Conservation (phyloP, 2,329 filamentous ascomycete species). For the Lasiodiplodia sp. region DNA sequence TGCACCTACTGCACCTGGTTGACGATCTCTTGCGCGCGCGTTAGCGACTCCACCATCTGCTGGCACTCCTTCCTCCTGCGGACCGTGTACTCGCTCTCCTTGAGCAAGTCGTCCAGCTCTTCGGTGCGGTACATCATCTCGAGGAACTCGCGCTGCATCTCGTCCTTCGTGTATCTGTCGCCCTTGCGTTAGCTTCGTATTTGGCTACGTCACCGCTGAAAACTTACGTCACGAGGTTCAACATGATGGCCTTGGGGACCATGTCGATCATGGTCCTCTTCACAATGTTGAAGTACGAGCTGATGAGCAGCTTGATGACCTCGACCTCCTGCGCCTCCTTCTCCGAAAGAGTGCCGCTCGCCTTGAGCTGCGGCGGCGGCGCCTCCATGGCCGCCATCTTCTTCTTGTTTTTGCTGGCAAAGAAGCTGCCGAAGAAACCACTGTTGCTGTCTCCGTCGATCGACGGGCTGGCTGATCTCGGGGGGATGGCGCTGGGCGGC, state of each 20-base stretch:
- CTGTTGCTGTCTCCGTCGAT: slow-evolving; percentile 67
- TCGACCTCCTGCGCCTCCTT: slow-evolving; percentile 96
- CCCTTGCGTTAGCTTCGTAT: slow-evolving; percentile 31
- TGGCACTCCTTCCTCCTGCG: slow-evolving; percentile 96
- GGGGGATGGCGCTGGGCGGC: slow-evolving; percentile 69
- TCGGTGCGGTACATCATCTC: slow-evolving; percentile 96
- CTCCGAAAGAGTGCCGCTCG: slow-evolving; percentile 90
- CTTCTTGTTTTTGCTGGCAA: slow-evolving; percentile 99
- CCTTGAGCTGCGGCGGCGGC: slow-evolving; percentile 90
- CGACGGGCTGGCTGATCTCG: slow-evolving; percentile 77
- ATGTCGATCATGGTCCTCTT: slow-evolving; percentile 99
- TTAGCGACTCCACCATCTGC: slow-evolving; percentile 96
- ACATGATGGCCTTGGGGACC: slow-evolving; percentile 99
- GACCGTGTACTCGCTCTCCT: slow-evolving; percentile 97
- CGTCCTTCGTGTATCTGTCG: slow-evolving; percentile 86
- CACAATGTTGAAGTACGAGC: slow-evolving; percentile 97
- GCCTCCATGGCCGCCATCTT: slow-evolving; percentile 99
- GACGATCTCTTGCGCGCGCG: slow-evolving; percentile 93
- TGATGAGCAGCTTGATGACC: slow-evolving; percentile 97
- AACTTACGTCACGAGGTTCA: slow-evolving; percentile 89
- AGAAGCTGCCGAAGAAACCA: slow-evolving; percentile 98
- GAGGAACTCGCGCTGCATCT: slow-evolving; percentile 96
- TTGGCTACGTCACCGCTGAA: too few species aligned
- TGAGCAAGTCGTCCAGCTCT: slow-evolving; percentile 90
- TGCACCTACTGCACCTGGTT: slow-evolving; percentile 68